Percentiles rank a stretch among this genome's conserved stretches.
Evolutionary conservation across 2,329 filamentous ascomycete genomes (phyloP).

Genomic region (Scytalidium sp.): DNA sequence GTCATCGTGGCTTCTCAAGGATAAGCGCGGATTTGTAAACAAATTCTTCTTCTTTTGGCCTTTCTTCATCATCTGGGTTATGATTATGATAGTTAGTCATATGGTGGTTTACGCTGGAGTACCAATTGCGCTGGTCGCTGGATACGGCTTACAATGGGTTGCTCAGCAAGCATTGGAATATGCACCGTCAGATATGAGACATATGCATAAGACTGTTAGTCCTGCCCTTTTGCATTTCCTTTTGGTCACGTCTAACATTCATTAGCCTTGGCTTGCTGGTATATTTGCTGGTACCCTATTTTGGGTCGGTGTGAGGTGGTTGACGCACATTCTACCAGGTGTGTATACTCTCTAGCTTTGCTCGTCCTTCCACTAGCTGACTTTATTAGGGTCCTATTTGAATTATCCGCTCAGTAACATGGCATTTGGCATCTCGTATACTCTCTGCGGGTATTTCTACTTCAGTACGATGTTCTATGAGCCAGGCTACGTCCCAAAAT

Average conservation of each 20-base stretch:
- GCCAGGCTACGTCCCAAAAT: constrained; percentile 89
- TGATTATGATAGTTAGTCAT: constrained; percentile 69
- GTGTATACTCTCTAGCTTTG: constrained; percentile 28
- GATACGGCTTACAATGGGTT: constrained; percentile 72
- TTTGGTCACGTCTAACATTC: constrained; percentile 6
- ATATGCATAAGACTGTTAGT: constrained; percentile 81
- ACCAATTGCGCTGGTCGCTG: constrained; percentile 64
- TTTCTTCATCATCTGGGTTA: constrained; percentile 69
- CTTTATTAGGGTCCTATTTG: constrained; percentile 56
- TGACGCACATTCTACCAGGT: constrained; percentile 72
- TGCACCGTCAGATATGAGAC: constrained; percentile 83
- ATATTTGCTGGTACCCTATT: constrained; percentile 89
- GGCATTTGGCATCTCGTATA: constrained; percentile 63
- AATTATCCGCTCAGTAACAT: constrained; percentile 73
- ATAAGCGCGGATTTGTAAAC: constrained; percentile 73
- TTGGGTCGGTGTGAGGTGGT: constrained; percentile 73
- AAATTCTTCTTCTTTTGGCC: constrained; percentile 91
- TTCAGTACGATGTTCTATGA: constrained; percentile 80
- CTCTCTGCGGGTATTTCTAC: constrained; percentile 82
- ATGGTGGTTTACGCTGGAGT: constrained; percentile 73
- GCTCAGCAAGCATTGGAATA: constrained; percentile 76
- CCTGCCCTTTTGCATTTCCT: not conserved
- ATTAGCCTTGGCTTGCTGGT: constrained; percentile 85
- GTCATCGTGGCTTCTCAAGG: constrained; percentile 70
- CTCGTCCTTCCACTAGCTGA: constrained; percentile 26